Evolutionary conservation across 495 filamentous ascomycete genomes (phyloP), one percentile per base, ranked within the genome.

Genomic region (Melanomma pulvis-pyrius): DNA sequence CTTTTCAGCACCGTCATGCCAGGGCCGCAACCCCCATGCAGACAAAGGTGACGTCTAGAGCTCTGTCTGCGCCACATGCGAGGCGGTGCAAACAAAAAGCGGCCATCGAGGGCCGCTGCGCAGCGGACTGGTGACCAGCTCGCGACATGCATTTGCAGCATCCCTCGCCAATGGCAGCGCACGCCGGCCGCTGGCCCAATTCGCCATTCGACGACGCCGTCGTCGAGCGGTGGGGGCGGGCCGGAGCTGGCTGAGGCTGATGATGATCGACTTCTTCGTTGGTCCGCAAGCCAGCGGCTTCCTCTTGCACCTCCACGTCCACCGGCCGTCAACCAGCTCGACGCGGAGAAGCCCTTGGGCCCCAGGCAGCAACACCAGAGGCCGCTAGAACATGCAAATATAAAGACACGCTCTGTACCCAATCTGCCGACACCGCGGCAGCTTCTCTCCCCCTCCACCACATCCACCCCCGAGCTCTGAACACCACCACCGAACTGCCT

Each of bases 311-410:
- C 12, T 9, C n/a, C 8, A 51, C 48, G 6, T 32, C 51, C 51
- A 55, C 25, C 51, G 51, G 30, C 19, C 13, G 47, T 7, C 15
- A 8, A 41, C 34, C 34, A 41, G 34, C 21, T 49, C 39, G 15
- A 41, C 9, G 44, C 44, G 6, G 15, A n/a, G 5, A 52, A 52
- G 86, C 22, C 85, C 83, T 50, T n/a, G 86, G 83, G 51, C 74
- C 89, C 28, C 86, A 89, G 71, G 82, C 82, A n/a, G 87, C 90
- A 64, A 80, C 90, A 15, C 39, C 4, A 44, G 30, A 34, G 30
- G 12, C 30, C 30, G 39, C 39, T 11, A 15, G 39, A 6, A n/a
- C 4, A 3, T 15, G 5, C 8, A 6, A 44, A 44, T 44, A 44
- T 17, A 44, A 3, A 44, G n/a, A 3, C 5, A 6, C 9, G 17